Conservation (phyloP, 805 yeast genomes). For the Candida yuanshanica region DNA sequence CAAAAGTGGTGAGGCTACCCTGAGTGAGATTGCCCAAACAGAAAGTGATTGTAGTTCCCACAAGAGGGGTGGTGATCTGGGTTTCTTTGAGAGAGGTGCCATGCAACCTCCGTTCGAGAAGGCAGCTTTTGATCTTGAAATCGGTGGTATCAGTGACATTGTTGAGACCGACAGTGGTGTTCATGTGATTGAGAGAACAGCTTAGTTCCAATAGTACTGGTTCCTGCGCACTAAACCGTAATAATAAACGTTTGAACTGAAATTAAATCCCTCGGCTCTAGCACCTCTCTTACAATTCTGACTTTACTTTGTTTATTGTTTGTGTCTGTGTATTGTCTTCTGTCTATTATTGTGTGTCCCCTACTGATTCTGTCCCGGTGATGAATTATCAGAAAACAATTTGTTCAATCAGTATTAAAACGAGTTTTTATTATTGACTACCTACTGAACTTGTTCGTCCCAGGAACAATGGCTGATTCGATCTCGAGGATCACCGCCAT, state of each 20-base stretch:
- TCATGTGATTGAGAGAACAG: constrained; percentile 84
- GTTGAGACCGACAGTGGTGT: constrained; percentile 90
- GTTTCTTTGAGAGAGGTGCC: constrained; percentile 80
- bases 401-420: too few species aligned
- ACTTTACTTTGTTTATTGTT: background rate
- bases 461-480: constrained; percentile 44
- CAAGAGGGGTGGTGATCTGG: constrained; percentile 86
- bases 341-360: too few species aligned
- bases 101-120: constrained; percentile 96
- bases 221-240: too few species aligned
- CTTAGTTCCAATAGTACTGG: too few species aligned
- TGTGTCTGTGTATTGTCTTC: too few species aligned
- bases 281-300: too few species aligned
- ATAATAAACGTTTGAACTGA: too few species aligned
- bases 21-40: constrained; percentile 69
- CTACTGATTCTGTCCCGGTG: too few species aligned
- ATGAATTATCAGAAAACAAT: too few species aligned
- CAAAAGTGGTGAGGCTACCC: constrained; percentile 55
- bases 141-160: constrained; percentile 77
- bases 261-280: too few species aligned
- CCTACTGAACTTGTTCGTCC: too few species aligned
- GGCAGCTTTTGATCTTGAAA: constrained; percentile 73
- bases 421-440: too few species aligned
- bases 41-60: constrained; percentile 90
- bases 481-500: constrained; percentile 60